Evolutionary conservation across 2,329 filamentous ascomycete species (phyloP), one percentile per base, ranked within the genome.

Genomic region (Beauveria bassiana): DNA sequence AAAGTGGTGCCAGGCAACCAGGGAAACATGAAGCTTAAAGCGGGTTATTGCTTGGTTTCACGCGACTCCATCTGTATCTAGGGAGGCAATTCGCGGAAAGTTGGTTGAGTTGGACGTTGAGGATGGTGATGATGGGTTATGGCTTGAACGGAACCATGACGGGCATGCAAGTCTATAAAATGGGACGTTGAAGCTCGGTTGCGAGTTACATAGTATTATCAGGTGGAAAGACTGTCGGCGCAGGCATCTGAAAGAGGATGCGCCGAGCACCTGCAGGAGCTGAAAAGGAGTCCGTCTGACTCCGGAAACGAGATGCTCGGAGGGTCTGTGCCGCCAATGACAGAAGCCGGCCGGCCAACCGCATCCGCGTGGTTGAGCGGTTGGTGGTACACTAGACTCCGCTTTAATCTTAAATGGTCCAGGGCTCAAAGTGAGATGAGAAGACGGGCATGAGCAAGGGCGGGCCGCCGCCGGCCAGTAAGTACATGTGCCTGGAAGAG

Each of bases 401-500:
- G 59, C 59, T 40, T 24, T 61, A 55, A 61, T 61, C 53, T 61
- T 61, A 61, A 55, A 59, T 49, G n/a, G 8, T 38, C 34, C 34
- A 38, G 34, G 34, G 34, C 18, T 5, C 26, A 34, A 16, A 53
- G 57, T 40, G 43, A 28, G 50, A 47, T 3, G 42, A 55, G 28
- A 20, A 43, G 51, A 22, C 16, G 20, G 9, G 10, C 18, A 53
- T 6, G 31, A 24, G 31, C 20, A 20, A 53, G 31, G n/a, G 20
- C 26, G 50, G 31, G 31, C 34, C 34, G 34, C 34, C 34, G 12
- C 31, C 1, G 31, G 28, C 28, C 28, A 8, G 28, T 28, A 28
- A 28, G 31, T 10, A 34, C 31, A 34, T 12, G 31, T 34, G 31
- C 31, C 31, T 31, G 31, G 31, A 24, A 22, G 31, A 40, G 49